A percentile compares a stretch with the other conserved stretches of the same genome.
These are phyloP conservation scores for Colletotrichum coccodes DNA, from an alignment of 2,329 filamentous ascomycete species.

Conservation along the genomic window DNA sequence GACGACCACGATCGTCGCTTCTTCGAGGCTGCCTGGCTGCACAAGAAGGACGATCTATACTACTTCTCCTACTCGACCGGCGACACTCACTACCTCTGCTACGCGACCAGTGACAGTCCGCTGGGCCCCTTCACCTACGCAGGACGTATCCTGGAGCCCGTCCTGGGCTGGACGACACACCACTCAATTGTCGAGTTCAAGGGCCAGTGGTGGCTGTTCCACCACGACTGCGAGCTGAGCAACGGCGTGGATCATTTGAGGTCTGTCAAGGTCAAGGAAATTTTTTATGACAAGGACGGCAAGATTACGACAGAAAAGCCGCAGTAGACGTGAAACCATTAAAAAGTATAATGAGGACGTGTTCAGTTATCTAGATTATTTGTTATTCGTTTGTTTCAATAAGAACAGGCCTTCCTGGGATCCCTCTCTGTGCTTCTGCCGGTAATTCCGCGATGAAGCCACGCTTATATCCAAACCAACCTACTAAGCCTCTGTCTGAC, in stretches of 20 bases:
- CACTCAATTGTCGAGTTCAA: slow-evolving; percentile 81
- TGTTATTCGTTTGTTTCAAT: not conserved
- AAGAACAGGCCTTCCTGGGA: not conserved
- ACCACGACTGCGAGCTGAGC: slow-evolving; percentile 78
- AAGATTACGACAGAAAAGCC: slow-evolving; percentile 62
- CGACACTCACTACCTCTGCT: slow-evolving; percentile 79
- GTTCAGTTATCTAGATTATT: not conserved
- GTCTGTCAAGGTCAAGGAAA: slow-evolving; percentile 79
- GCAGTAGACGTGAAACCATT: slow-evolving; percentile 20
- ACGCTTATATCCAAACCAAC: not conserved
- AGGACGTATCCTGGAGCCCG: slow-evolving; percentile 78
- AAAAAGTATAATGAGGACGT: not conserved
- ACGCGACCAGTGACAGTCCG: slow-evolving; percentile 72
- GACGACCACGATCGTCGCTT: slow-evolving; percentile 80
- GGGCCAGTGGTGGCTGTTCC: slow-evolving; percentile 79
- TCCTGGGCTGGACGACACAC: slow-evolving; percentile 84
- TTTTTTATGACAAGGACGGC: slow-evolving; percentile 75
- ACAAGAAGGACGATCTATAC: slow-evolving; percentile 75
- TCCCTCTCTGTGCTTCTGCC: not conserved
- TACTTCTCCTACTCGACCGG: slow-evolving; percentile 85
- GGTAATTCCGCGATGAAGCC: not conserved
- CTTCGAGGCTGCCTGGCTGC: slow-evolving; percentile 85
- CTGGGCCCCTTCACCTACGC: slow-evolving; percentile 79
- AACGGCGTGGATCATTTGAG: slow-evolving; percentile 76
- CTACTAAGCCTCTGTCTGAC: not conserved